A percentile compares a stretch with the other conserved stretches of the same genome.
Evolutionary conservation across 2,329 filamentous ascomycete species (phyloP).

Genomic region (Verticillium tricorpus): DNA sequence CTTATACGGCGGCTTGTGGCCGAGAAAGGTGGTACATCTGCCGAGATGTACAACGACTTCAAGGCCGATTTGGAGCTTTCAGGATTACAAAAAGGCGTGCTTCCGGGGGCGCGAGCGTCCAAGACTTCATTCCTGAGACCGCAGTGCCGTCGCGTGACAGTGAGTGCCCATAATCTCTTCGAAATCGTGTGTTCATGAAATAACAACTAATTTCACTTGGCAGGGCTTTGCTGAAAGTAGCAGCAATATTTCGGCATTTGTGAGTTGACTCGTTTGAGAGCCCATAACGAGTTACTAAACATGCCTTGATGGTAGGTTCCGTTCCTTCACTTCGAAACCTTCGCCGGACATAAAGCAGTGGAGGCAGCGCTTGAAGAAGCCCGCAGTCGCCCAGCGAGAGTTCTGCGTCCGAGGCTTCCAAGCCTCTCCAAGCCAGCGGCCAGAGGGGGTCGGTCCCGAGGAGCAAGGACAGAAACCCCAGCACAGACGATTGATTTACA

Average conservation of each 20-base stretch:
- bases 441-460: background rate
- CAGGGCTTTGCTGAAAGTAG: background rate
- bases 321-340: constrained; percentile 6
- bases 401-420: too few relatives aligned
- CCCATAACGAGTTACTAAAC: background rate
- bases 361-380: background rate
- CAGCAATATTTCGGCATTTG: background rate
- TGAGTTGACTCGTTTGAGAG: background rate
- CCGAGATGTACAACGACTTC: constrained; percentile 4
- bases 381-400: background rate
- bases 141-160: background rate
- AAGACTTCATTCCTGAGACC: background rate
- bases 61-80: constrained; percentile 2
- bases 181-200: background rate
- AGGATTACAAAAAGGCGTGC: background rate
- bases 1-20: constrained; percentile 2
- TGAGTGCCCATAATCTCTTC: background rate
- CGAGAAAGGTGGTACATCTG: constrained; percentile 4
- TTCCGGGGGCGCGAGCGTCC: background rate
- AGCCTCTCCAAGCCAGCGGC: background rate
- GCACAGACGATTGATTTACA: background rate
- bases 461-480: background rate
- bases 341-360: background rate
- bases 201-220: background rate
- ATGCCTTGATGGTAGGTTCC: background rate